Conservation (phyloP, 306 rosid genomes). For the Cercis canadensis region DNA sequence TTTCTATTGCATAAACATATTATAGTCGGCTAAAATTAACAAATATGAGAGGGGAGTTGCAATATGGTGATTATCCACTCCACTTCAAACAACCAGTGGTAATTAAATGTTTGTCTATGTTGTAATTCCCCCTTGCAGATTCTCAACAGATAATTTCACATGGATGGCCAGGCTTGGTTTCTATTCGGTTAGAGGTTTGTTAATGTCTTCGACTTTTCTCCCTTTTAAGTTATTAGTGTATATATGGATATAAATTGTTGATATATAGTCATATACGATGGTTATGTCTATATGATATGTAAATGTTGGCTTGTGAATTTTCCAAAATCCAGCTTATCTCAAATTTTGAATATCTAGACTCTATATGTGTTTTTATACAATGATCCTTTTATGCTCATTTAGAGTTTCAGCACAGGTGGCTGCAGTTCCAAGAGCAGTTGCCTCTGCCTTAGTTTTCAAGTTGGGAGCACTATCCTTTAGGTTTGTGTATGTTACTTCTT, state of each 20-base stretch:
- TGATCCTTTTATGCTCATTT: not conserved
- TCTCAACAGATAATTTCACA: constrained; percentile 71
- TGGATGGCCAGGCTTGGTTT: constrained; percentile 91
- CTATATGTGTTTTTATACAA: not conserved
- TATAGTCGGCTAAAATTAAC: no score
- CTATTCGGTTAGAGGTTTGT: constrained; percentile 81
- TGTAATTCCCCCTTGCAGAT: constrained; percentile 53
- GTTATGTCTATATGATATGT: constrained; percentile 5
- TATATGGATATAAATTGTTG: constrained; percentile 25
- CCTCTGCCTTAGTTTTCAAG: not conserved
- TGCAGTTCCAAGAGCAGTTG: constrained; percentile 11
- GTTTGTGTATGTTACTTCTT: constrained; percentile 21
- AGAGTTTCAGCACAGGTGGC: constrained; percentile 2
- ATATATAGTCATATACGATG: constrained; percentile 17
- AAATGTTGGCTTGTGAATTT: constrained; percentile 22
- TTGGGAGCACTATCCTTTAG: constrained; percentile 17
- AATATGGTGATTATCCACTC: constrained; percentile 1
- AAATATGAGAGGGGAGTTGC: not conserved
- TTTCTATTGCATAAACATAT: no score
- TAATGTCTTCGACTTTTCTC: not conserved
- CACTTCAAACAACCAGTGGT: constrained; percentile 8
- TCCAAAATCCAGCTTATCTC: not conserved
- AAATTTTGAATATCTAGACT: not conserved
- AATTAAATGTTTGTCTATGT: no score
- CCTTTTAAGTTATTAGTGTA: not conserved